A percentile compares a stretch with the other conserved stretches of the same genome.
These are phyloP conservation scores for Opeltia flavorubescens DNA, from an alignment of 495 filamentous ascomycete genomes.

Conservation along the genomic window DNA sequence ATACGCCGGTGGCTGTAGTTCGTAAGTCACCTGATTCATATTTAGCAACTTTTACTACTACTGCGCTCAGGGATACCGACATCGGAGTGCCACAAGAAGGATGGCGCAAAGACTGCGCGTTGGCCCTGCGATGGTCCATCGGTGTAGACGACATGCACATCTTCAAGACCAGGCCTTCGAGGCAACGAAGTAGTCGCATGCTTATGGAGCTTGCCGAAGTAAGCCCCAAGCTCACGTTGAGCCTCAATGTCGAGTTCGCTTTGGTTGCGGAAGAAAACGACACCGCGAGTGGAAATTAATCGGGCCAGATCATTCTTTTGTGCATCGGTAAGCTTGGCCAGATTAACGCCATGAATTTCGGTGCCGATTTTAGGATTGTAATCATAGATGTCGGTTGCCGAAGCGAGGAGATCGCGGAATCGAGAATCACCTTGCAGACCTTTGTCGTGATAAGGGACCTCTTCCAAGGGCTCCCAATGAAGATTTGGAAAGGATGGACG, in stretches of 20 bases:
- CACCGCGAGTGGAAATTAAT: constrained; percentile 54
- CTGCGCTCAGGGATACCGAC: constrained; percentile 19
- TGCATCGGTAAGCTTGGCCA: constrained; percentile 48
- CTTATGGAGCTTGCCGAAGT: constrained; percentile 56
- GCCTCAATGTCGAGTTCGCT: constrained; percentile 50
- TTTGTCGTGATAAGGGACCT: constrained; percentile 39
- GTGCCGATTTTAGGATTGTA: constrained; percentile 59
- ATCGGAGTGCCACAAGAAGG: constrained; percentile 51
- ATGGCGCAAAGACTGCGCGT: constrained; percentile 31
- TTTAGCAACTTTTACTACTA: background rate
- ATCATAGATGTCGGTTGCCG: constrained; percentile 42
- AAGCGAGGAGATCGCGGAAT: constrained; percentile 34
- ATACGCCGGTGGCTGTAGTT: constrained; percentile 65
- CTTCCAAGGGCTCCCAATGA: constrained; percentile 36
- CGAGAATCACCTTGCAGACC: constrained; percentile 39
- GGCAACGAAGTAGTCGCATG: constrained; percentile 47
- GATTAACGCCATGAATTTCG: constrained; percentile 55
- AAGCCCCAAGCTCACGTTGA: constrained; percentile 48
- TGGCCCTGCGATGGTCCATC: constrained; percentile 51
- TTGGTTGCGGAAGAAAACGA: constrained; percentile 61
- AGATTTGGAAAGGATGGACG: constrained; percentile 42
- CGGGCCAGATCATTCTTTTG: constrained; percentile 67
- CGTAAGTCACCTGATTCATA: constrained; percentile 47
- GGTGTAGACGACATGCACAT: constrained; percentile 55
- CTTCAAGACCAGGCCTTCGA: constrained; percentile 43